Evolutionary conservation across 768 basidiomycete species (phyloP).

Genomic region (Boletus sensibilis): DNA sequence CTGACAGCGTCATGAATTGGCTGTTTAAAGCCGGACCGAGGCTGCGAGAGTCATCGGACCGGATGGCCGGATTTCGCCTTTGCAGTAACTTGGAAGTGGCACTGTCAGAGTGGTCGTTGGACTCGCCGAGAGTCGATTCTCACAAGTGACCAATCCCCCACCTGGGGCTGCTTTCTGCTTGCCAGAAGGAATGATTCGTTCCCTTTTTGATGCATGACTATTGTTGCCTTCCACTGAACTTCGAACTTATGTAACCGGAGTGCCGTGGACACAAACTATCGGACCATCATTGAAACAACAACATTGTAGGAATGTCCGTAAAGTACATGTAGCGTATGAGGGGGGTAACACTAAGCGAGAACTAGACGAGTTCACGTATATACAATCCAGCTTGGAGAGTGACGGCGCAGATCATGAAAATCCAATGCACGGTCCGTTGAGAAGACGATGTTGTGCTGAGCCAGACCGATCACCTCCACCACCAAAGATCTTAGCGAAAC

Average conservation of each 20-base stretch:
- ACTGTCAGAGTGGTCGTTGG: too few species aligned
- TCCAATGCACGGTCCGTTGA: conserved; percentile 4
- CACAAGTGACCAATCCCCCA: neutral
- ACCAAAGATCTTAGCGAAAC: conserved; percentile 58
- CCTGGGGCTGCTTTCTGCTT: neutral
- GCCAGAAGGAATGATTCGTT: neutral
- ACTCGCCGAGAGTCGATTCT: neutral
- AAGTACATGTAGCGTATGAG: conserved; percentile 19
- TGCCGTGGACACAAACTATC: neutral
- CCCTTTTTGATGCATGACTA: neutral
- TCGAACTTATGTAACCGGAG: neutral
- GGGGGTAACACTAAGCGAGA: conserved; percentile 22
- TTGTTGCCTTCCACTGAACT: neutral
- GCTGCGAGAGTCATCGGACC: too few species aligned
- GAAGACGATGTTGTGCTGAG: conserved; percentile 1
- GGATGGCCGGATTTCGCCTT: neutral
- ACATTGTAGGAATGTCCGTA: conserved; percentile 15
- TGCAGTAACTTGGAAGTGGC: too few species aligned
- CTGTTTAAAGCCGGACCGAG: neutral
- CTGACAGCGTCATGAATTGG: neutral
- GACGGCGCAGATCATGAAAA: neutral
- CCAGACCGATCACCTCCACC: conserved; percentile 1
- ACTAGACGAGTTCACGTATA: conserved; percentile 13
- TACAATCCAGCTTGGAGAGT: conserved; percentile 11
- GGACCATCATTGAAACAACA: neutral